Evolutionary conservation across 805 yeast genomes (phyloP).

Genomic region (Sporopachydermia lactativora): DNA sequence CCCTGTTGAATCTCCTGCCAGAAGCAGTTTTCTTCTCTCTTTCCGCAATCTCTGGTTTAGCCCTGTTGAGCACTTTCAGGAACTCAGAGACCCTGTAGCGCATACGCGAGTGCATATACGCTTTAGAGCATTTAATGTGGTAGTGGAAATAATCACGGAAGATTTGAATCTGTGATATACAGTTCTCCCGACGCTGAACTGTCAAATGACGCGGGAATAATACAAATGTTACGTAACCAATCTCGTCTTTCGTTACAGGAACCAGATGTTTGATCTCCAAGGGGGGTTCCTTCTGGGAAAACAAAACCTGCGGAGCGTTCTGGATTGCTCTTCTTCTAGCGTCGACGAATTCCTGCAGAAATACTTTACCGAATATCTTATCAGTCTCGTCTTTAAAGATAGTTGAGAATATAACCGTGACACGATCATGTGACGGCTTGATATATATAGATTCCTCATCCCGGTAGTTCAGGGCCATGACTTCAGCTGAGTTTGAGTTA

Average conservation of each 20-base stretch:
- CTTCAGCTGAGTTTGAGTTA: constrained; percentile 33
- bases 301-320: constrained; percentile 95
- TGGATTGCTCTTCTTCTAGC: constrained; percentile 93
- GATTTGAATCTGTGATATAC: constrained; percentile 80
- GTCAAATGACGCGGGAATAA: constrained; percentile 70
- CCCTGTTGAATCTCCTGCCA: constrained; percentile 48
- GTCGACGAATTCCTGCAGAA: constrained; percentile 86
- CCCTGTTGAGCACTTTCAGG: constrained; percentile 89
- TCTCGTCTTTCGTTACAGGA: constrained; percentile 24
- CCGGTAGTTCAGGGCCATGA: constrained; percentile 67
- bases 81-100: constrained; percentile 88
- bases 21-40: constrained; percentile 64
- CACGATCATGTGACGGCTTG: constrained; percentile 88
- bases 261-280: constrained; percentile 49
- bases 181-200: constrained; percentile 60
- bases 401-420: constrained; percentile 91
- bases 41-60: constrained; percentile 83
- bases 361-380: constrained; percentile 77
- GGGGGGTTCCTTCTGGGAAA: constrained; percentile 86
- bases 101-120: constrained; percentile 97
- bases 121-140: constrained; percentile 96
- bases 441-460: constrained; percentile 87
- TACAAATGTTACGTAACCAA: constrained; percentile 54
- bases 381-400: constrained; percentile 95
- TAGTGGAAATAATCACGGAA: constrained; percentile 97